Conservation (phyloP, 768 basidiomycete species). For the Mycena vulgaris region DNA sequence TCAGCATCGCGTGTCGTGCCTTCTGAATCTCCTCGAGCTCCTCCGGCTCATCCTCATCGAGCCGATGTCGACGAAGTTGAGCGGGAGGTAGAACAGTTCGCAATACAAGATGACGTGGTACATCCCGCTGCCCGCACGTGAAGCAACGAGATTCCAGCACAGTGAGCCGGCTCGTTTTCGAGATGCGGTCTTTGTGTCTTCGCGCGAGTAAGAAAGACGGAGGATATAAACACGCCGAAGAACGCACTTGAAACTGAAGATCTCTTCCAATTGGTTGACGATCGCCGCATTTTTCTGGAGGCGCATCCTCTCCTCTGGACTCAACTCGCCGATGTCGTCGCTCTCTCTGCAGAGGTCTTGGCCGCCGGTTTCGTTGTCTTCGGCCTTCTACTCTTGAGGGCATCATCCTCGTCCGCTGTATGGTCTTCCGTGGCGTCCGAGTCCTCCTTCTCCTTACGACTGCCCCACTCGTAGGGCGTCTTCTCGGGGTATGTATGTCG, state of each 20-base stretch:
- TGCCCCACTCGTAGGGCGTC: constrained; percentile 25
- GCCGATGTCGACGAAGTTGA: constrained; percentile 37
- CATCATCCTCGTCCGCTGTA: too few relatives aligned
- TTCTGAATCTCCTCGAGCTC: too few relatives aligned
- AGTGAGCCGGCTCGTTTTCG: too few relatives aligned
- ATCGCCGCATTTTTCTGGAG: constrained; percentile 21
- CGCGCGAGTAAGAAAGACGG: too few relatives aligned
- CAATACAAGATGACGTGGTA: too few relatives aligned
- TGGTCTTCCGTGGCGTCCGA: background rate
- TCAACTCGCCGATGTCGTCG: constrained; percentile 25
- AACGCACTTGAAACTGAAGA: constrained; percentile 24
- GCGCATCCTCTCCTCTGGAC: constrained; percentile 9
- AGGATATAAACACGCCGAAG: too few relatives aligned
- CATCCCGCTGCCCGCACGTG: constrained; percentile 30
- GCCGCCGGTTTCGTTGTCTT: too few relatives aligned
- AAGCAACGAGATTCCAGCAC: constrained; percentile 25
- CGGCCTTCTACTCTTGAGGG: too few relatives aligned
- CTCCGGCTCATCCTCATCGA: constrained; percentile 14
- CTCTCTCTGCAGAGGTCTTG: background rate
- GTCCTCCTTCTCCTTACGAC: constrained; percentile 2
- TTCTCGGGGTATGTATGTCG: constrained; percentile 37
- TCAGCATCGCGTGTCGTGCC: too few relatives aligned
- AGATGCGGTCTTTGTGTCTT: constrained; percentile 20
- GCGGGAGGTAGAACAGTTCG: too few relatives aligned
- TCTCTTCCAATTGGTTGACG: constrained; percentile 9